phyloP scores from a whole-genome alignment of 140 eudicot genomes.

The Senecio squalidus region DNA sequence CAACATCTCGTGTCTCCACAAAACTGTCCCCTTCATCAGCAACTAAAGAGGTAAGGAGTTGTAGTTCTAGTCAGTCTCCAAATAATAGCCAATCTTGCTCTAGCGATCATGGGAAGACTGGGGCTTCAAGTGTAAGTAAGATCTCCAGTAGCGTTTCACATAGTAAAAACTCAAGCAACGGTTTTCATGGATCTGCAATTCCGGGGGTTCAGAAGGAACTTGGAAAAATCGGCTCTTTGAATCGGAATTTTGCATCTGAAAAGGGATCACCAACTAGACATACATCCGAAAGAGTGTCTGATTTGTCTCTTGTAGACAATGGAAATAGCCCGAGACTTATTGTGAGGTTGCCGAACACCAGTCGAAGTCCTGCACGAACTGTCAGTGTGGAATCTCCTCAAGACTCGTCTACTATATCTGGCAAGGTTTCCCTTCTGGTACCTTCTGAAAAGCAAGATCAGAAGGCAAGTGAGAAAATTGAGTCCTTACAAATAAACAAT shows the following conservation, averaged over 20 bases:
- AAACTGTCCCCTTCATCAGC: conserved; percentile 51
- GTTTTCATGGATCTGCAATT: conserved; percentile 36
- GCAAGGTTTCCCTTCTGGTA: conserved; percentile 44
- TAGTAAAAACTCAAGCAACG: conserved; percentile 48
- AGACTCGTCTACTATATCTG: conserved; percentile 26
- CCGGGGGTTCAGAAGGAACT: conserved; percentile 55
- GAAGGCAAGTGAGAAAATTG: conserved; percentile 28
- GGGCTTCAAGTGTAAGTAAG: conserved; percentile 38
- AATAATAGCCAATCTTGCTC: conserved; percentile 64
- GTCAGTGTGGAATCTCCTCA: conserved; percentile 52
- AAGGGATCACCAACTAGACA: conserved; percentile 45
- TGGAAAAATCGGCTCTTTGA: conserved; percentile 35
- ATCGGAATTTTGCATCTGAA: conserved; percentile 40
- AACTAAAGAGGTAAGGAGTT: conserved; percentile 72
- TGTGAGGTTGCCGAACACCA: conserved; percentile 65
- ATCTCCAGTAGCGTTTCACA: conserved; percentile 43
- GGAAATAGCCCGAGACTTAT: conserved; percentile 57
- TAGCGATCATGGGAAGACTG: conserved; percentile 47
- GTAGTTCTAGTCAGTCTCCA: conserved; percentile 79
- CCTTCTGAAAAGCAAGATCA: conserved; percentile 48
- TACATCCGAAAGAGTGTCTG: conserved; percentile 38
- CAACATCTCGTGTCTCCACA: conserved; percentile 48
- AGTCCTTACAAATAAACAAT: conserved; percentile 19
- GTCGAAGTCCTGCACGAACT: conserved; percentile 50
- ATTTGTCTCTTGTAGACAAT: conserved; percentile 35